Evolutionary conservation across 768 basidiomycete species (phyloP), one percentile per base, ranked within the genome.

Genomic region (Trametes cingulata): DNA sequence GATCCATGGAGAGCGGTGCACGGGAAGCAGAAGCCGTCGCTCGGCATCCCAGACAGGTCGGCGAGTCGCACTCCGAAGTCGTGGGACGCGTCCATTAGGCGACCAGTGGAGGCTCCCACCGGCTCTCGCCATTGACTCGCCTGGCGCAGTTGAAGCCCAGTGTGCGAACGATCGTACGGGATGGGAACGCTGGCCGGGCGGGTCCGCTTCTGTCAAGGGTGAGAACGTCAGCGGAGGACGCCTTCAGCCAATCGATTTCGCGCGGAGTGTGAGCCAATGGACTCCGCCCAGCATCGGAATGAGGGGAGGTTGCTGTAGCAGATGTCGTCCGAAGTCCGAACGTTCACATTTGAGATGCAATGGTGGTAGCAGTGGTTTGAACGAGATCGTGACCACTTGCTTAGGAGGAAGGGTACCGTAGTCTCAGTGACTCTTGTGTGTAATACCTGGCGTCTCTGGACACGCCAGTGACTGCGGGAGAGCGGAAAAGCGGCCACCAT

Each of bases 31-130:
- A 22, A 45, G 58, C 37, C 17, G 58, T 39, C 51, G 45, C 15
- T 9, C 51, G 58, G 58, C 58, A 53, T 46, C 45, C 57, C 45
- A 33, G 48, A 29, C n/a, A 29, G 46, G 58, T n/a, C 51, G 36
- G 17, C 7, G 45, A 37, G n/a, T 60, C 58, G 37, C 58, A 60
- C 51, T 36, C 51, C 58, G 45, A n/a, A 13, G 5, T 24, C 45
- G 51, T 41, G 58, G 58, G 58, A 53, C 35, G 46, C 15, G 19
- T 22, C 35, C 39, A 36, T 24, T 48, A 29, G 24, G 42, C 12
- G 24, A 39, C 14, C 52, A 15, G 27, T n/a, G 20, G 17, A 19
- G 27, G 24, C 24, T 49, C 58, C n/a, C 58, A 48, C 25, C 36
- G 58, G 35, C 19, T 40, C 22, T 10, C 39, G 43, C 27, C 45